Conservation (phyloP, 768 basidiomycete species). For the Erythrobasidium yunnanense region DNA sequence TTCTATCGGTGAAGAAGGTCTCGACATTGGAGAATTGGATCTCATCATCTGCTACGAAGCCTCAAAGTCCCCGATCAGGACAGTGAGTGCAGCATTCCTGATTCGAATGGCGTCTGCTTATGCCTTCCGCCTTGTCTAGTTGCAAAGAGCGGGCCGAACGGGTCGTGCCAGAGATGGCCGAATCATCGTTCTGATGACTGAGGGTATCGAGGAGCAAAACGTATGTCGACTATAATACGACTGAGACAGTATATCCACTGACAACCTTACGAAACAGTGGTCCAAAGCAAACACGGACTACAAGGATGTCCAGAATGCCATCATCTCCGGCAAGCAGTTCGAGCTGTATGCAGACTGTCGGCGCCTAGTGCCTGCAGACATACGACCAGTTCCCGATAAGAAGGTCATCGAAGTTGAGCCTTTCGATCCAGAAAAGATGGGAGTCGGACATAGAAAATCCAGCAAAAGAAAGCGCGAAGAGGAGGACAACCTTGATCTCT, state of each 20-base stretch:
- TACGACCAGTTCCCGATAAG: constrained; percentile 17
- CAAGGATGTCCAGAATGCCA: constrained; percentile 74
- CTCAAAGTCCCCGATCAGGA: constrained; percentile 88
- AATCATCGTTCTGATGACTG: constrained; percentile 83
- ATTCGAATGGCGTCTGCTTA: background rate
- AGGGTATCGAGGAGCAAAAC: constrained; percentile 79
- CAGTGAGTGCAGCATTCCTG: constrained; percentile 51
- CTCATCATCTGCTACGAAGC: constrained; percentile 92
- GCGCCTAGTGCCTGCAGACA: constrained; percentile 64
- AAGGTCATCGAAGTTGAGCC: constrained; percentile 3
- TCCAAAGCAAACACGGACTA: constrained; percentile 76
- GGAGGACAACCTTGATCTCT: constrained; percentile 5
- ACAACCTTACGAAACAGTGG: no score
- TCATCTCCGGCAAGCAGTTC: constrained; percentile 70
- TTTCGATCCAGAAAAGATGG: constrained; percentile 23
- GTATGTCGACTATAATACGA: constrained; percentile 11
- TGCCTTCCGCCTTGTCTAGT: constrained; percentile 45
- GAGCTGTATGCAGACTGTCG: constrained; percentile 89
- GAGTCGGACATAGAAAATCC: constrained; percentile 8
- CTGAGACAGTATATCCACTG: no score
- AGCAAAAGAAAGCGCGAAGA: constrained; percentile 64
- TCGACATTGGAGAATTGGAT: constrained; percentile 96
- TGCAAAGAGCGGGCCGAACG: constrained; percentile 90
- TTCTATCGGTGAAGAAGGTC: constrained; percentile 92
- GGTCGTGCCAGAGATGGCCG: constrained; percentile 80